Percentiles rank a stretch among this genome's conserved stretches.
Evolutionary conservation across 306 rosid species (phyloP).

Genomic region (Cucumis melo): DNA sequence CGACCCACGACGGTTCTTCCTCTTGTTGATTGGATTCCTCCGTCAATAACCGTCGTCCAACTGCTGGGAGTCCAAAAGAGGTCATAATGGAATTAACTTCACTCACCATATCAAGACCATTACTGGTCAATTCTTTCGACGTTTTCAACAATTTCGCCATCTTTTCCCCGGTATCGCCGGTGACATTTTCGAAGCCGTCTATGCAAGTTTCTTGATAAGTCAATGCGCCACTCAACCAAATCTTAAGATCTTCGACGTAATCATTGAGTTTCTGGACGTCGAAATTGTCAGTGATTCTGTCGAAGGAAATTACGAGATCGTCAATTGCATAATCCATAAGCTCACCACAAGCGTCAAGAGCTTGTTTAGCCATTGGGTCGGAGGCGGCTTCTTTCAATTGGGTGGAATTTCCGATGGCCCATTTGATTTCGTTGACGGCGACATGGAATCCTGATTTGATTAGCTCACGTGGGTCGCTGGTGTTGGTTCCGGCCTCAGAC

Average conservation of each 20-base stretch:
- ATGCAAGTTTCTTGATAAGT: constrained; percentile 52
- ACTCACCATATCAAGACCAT: constrained; percentile 48
- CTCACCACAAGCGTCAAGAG: constrained; percentile 42
- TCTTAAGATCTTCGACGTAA: constrained; percentile 34
- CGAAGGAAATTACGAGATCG: constrained; percentile 23
- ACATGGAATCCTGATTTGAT: constrained; percentile 24
- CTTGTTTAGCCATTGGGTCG: constrained; percentile 36
- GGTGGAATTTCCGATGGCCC: constrained; percentile 18
- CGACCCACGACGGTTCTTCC: constrained; percentile 33
- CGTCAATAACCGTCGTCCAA: constrained; percentile 15
- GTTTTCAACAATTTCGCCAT: constrained; percentile 31
- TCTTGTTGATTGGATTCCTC: neutral
- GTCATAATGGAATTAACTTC: constrained; percentile 6
- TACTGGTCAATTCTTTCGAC: constrained; percentile 34
- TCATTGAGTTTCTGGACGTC: constrained; percentile 19
- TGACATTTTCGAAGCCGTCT: constrained; percentile 42
- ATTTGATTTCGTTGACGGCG: constrained; percentile 15
- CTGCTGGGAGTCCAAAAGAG: neutral
- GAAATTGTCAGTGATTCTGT: constrained; percentile 16
- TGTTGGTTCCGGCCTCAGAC: neutral
- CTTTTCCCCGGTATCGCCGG: constrained; percentile 23
- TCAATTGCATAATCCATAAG: constrained; percentile 42
- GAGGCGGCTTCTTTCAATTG: constrained; percentile 19
- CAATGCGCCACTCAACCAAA: constrained; percentile 51
- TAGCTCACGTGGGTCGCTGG: constrained; percentile 32